These are phyloP conservation scores for Byssoonygena ceratinophila DNA, from an alignment of 2,329 filamentous ascomycete species.

Conservation along the genomic window DNA sequence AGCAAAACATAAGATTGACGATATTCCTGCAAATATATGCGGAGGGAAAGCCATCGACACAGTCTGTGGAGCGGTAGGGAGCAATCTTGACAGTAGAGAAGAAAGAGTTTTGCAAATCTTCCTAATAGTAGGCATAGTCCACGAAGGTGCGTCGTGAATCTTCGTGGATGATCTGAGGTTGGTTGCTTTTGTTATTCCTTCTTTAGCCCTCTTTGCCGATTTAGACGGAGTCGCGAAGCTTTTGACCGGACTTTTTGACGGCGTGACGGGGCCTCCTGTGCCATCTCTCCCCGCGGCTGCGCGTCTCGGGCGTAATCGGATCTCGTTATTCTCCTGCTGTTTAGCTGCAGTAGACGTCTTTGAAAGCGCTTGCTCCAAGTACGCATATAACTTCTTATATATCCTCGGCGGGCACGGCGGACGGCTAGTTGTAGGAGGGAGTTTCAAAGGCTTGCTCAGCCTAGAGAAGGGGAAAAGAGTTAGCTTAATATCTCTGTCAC, in stretches of 20 bases:
- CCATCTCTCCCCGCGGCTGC: slow-evolving; percentile 16
- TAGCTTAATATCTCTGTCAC: neutral
- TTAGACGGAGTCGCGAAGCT: neutral
- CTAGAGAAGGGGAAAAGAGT: slow-evolving; percentile 35
- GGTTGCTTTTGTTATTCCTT: slow-evolving; percentile 11
- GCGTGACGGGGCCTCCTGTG: neutral
- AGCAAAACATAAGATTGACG: slow-evolving; percentile 43
- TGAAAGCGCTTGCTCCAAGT: slow-evolving; percentile 61
- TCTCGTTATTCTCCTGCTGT: slow-evolving; percentile 21
- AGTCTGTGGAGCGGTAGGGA: slow-evolving; percentile 29
- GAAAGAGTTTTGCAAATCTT: slow-evolving; percentile 54
- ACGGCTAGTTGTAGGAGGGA: slow-evolving; percentile 63
- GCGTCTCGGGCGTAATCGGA: slow-evolving; percentile 18
- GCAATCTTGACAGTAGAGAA: slow-evolving; percentile 38
- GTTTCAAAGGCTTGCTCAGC: slow-evolving; percentile 62
- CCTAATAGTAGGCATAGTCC: slow-evolving; percentile 60
- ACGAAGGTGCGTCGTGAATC: slow-evolving; percentile 44
- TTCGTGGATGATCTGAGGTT: slow-evolving; percentile 22
- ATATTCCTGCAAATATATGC: slow-evolving; percentile 64
- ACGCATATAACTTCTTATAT: slow-evolving; percentile 74
- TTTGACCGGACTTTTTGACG: slow-evolving; percentile 9
- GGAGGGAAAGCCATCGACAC: slow-evolving; percentile 48
- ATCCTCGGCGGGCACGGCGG: slow-evolving; percentile 69
- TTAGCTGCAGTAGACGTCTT: slow-evolving; percentile 28
- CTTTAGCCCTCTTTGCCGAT: neutral